These are phyloP conservation scores for Gardenia jasminoides DNA, from an alignment of 257 asterid genomes.

Conservation along the genomic window DNA sequence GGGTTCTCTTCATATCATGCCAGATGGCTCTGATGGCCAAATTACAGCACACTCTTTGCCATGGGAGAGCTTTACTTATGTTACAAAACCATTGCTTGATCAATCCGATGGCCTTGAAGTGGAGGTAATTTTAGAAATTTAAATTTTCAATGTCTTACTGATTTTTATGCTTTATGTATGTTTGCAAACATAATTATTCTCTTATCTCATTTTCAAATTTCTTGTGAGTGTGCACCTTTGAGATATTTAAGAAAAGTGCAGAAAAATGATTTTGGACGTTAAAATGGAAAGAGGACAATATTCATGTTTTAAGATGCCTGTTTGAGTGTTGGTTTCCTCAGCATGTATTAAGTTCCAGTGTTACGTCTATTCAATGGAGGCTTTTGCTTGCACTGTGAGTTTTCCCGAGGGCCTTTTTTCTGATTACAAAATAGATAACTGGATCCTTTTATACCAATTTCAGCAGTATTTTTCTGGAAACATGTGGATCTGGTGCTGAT, in stretches of 20 bases:
- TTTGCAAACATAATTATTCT: not conserved
- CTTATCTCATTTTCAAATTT: not conserved
- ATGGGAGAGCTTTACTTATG: conserved; percentile 93
- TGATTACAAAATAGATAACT: not conserved
- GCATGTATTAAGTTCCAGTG: not conserved
- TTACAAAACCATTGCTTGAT: conserved; percentile 70
- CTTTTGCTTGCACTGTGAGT: not conserved
- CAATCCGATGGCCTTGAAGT: conserved; percentile 56
- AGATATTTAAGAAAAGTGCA: not conserved
- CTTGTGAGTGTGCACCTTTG: not conserved
- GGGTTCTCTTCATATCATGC: conserved; percentile 52
- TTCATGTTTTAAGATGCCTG: not conserved
- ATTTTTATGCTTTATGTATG: not conserved
- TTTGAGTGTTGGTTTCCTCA: not conserved
- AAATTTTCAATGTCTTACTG: not conserved
- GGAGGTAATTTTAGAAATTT: conserved; percentile 51
- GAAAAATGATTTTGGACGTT: not conserved
- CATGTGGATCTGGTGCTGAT: not conserved
- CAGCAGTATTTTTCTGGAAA: not conserved
- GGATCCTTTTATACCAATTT: not conserved
- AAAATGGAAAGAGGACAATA: not conserved
- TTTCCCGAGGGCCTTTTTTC: not conserved
- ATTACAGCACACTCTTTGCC: conserved; percentile 63
- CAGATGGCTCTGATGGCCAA: conserved; percentile 84
- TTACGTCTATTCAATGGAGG: not conserved